Percentiles rank a stretch among this genome's conserved stretches.
Evolutionary conservation across 768 basidiomycete species (phyloP).

Genomic region (Leccinum olivaceopallidum): DNA sequence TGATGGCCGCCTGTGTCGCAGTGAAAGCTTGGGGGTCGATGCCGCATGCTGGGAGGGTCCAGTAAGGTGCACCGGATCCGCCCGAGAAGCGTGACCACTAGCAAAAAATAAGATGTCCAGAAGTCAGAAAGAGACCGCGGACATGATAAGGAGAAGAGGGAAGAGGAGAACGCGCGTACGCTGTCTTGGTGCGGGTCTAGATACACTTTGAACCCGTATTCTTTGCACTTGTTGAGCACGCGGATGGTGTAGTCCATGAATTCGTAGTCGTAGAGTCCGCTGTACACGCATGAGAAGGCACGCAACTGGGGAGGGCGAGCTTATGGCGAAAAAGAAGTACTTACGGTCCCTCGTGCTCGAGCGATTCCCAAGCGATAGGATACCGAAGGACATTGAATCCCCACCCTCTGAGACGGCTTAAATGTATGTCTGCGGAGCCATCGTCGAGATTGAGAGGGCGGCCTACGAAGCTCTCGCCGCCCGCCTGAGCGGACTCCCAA

Average conservation of each 20-base stretch:
- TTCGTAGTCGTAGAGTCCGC: conserved; percentile 85
- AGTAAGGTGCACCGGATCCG: conserved; percentile 92
- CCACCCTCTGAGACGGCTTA: conserved; percentile 86
- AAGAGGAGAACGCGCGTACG: conserved; percentile 47
- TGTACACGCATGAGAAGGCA: conserved; percentile 30
- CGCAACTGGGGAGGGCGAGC: not conserved
- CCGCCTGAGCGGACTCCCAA: conserved; percentile 76
- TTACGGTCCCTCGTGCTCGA: conserved; percentile 95
- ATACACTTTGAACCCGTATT: conserved; percentile 87
- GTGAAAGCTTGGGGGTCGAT: conserved; percentile 85
- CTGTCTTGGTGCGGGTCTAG: conserved; percentile 97
- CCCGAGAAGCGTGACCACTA: conserved; percentile 96
- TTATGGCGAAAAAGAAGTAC: conserved; percentile 37
- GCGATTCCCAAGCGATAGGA: conserved; percentile 91
- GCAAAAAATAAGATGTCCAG: not conserved
- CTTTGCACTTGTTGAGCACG: conserved; percentile 88
- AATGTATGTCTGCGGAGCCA: conserved; percentile 81
- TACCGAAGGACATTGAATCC: conserved; percentile 87
- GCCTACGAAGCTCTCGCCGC: conserved; percentile 70
- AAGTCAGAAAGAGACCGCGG: not conserved
- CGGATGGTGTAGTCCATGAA: conserved; percentile 91
- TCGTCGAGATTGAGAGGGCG: conserved; percentile 84
- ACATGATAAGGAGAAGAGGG: not conserved
- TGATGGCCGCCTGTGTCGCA: conserved; percentile 78
- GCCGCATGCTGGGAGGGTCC: conserved; percentile 90